A percentile compares a stretch with the other conserved stretches of the same genome.
phyloP scores from a whole-genome alignment of 129 eudicot genomes.

The Ambrosia artemisiifolia region DNA sequence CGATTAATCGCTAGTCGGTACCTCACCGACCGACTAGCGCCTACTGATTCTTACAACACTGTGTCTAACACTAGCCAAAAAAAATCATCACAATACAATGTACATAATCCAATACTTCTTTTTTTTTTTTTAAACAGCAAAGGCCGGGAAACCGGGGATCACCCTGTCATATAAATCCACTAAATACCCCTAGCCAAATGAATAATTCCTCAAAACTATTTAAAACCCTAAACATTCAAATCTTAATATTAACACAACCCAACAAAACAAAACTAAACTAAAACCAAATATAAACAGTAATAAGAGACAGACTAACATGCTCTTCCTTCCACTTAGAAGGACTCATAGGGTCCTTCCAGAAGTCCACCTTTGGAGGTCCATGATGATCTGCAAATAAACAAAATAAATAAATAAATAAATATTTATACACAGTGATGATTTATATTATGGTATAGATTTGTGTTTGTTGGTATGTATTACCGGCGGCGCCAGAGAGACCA shows the following conservation, averaged over 20 bases:
- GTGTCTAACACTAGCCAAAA: no score
- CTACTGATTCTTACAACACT: no score
- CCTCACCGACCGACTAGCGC: no score
- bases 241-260: not conserved
- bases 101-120: no score
- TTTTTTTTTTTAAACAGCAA: no score
- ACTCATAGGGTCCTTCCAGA: conserved; percentile 83
- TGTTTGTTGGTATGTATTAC: conserved; percentile 27
- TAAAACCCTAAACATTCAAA: conserved; percentile 15
- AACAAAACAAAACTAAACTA: not conserved
- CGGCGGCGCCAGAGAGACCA: conserved; percentile 82
- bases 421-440: not conserved
- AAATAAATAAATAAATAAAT: not conserved
- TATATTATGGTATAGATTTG: not conserved
- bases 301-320: conserved; percentile 50
- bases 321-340: conserved; percentile 95
- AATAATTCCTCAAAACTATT: not conserved
- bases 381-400: conserved; percentile 62
- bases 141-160: no score
- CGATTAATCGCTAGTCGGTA: no score
- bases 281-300: not conserved
- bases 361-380: conserved; percentile 71
- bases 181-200: conserved; percentile 5
- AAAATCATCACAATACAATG: no score
- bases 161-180: not conserved